Base-by-base conservation (phyloP, 495 filamentous ascomycete genomes). In the Tuber indicum region DNA sequence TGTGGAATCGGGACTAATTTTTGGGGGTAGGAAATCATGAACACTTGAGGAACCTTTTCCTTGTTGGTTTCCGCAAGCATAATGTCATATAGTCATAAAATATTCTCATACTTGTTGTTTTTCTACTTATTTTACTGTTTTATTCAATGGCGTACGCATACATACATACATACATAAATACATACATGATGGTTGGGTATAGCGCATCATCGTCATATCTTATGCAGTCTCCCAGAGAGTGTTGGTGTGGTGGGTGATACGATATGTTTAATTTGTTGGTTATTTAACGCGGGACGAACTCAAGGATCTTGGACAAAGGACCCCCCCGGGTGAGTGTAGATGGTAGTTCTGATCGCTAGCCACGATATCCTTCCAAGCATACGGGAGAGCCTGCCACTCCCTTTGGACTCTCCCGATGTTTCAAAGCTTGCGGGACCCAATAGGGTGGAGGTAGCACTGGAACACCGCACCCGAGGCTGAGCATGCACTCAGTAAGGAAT, bases 1-100 rank as follows among this genome's bases (percentile, higher is more conserved):
- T 8, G 9, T 0, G 32, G 4, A 9, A 69, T 17, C 71, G 39
- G n/a, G 36, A 62, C 76, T 19, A 72, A 42, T 42, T 1, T 26
- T 58, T 62, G 43, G 39, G 46, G 42, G 47, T 58, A 80, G 78
- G 74, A 80, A 73, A 79, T 80, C 44, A 76, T 76, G 74, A 74
- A 72, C 23, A 72, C n/a, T 41, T 80, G 71, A 80, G 52, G 21
- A 46, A 7, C 12, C 3, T 36, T 66, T 36, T 3, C 14, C 12
- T 7, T 6, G 58, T 5, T 16, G 1, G 58, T 36, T 36, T 66
- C 58, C 4, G 26, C 23, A 52, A 23, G 7, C 23, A 52, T n/a
- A 49, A 19, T 8, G 23, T 58, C 23, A 12, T 32, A 41, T 32
- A 41, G 39, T 41, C 39, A 41, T 41, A 26, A 19, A 66, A 66